Percentiles rank a stretch among this genome's conserved stretches.
phyloP scores from a whole-genome alignment of 306 rosid species.

The Malus sylvestris region DNA sequence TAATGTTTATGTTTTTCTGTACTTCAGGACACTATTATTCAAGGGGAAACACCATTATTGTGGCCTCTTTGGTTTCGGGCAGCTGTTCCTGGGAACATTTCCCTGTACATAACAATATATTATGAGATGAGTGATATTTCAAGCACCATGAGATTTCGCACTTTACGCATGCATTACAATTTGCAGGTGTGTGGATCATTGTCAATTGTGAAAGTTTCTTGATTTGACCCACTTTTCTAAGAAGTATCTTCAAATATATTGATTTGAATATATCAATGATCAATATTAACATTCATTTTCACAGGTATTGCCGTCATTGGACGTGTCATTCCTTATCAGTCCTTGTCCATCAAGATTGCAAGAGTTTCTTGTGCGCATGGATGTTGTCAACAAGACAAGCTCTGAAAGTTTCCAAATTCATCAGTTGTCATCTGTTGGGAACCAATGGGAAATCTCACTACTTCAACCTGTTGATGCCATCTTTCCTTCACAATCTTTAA shows the following conservation, averaged over 20 bases:
- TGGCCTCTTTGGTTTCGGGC: conserved; percentile 99
- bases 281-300: conserved; percentile 25
- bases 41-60: conserved; percentile 54
- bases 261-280: conserved; percentile 14
- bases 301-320: conserved; percentile 87
- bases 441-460: conserved; percentile 67
- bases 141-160: conserved; percentile 69
- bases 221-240: neutral
- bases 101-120: conserved; percentile 71
- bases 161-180: conserved; percentile 73
- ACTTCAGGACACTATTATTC: conserved; percentile 62
- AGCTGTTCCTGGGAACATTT: conserved; percentile 80
- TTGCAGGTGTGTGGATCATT: conserved; percentile 61
- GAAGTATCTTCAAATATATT: neutral
- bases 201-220: conserved; percentile 14
- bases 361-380: conserved; percentile 87
- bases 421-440: conserved; percentile 76
- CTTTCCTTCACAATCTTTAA: conserved; percentile 63
- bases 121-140: conserved; percentile 79
- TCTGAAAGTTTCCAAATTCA: conserved; percentile 67
- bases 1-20: neutral
- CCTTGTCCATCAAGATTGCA: conserved; percentile 80
- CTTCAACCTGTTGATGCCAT: conserved; percentile 68
- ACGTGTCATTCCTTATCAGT: conserved; percentile 70
- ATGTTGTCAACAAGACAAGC: conserved; percentile 70